A percentile compares a stretch with the other conserved stretches of the same genome.
phyloP scores from a whole-genome alignment of 352 stramenopile species.

The Pythium sp. region DNA sequence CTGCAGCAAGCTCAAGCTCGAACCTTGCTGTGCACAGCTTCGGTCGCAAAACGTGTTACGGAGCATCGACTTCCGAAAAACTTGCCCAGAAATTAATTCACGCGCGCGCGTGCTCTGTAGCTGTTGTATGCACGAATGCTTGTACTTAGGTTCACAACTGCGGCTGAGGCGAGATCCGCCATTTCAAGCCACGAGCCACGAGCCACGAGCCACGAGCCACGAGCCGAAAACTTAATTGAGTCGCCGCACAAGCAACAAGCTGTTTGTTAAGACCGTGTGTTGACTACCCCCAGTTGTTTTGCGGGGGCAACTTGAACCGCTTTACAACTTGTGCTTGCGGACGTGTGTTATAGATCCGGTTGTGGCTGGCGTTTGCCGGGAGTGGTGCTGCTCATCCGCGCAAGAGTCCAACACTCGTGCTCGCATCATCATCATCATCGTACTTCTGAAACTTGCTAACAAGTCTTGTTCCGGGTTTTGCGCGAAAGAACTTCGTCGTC shows the following conservation, averaged over 20 bases:
- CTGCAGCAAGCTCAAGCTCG: not conserved
- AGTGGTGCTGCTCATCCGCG: not conserved
- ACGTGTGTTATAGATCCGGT: not conserved
- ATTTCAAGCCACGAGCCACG: too few species aligned
- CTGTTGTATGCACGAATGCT: too few species aligned
- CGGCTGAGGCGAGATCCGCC: too few species aligned
- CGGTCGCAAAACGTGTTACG: not conserved
- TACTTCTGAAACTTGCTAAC: not conserved
- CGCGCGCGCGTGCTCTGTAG: too few species aligned
- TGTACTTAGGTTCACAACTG: too few species aligned
- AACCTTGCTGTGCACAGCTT: not conserved
- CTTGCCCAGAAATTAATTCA: too few species aligned
- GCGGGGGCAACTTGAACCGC: not conserved
- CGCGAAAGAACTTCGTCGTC: constrained; percentile 5
- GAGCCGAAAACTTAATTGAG: too few species aligned
- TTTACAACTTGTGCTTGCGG: not conserved
- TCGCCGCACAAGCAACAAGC: too few species aligned
- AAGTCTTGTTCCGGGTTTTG: not conserved
- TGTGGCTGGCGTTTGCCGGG: not conserved
- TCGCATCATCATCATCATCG: not conserved
- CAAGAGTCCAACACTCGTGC: not conserved
- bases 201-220: too few species aligned
- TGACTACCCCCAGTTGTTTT: not conserved
- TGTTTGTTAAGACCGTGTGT: not conserved
- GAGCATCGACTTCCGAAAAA: too few species aligned